Percentiles rank a stretch among this genome's conserved stretches.
phyloP scores from a whole-genome alignment of 768 basidiomycete species.

The Imleria badia region DNA sequence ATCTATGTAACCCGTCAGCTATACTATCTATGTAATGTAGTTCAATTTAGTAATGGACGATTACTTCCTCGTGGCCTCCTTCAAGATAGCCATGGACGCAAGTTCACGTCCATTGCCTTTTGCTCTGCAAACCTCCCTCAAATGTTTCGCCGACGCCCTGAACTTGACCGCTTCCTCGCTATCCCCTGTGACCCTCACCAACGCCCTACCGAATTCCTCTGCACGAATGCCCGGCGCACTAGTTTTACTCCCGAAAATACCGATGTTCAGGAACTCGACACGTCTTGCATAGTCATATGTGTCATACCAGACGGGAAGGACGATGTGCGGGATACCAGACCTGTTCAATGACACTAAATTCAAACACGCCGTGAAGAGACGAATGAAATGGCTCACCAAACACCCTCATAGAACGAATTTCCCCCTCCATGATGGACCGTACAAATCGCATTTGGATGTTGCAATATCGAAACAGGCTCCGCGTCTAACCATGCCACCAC shows the following conservation, averaged over 20 bases:
- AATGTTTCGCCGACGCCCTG: not conserved
- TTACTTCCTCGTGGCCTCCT: not conserved
- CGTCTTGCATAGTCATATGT: slow-evolving; percentile 2
- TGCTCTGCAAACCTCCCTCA: not conserved
- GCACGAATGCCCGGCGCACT: not conserved
- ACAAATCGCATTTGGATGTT: not conserved
- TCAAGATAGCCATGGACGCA: not conserved
- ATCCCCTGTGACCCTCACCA: slow-evolving; percentile 1
- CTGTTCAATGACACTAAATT: not conserved
- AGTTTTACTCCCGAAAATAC: not conserved
- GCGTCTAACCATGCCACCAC: not conserved
- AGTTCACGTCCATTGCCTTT: not conserved
- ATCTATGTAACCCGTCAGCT: too few species aligned
- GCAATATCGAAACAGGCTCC: slow-evolving; percentile 1
- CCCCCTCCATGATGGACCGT: not conserved
- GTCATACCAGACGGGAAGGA: slow-evolving; percentile 8
- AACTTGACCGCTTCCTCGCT: not conserved
- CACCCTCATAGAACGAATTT: not conserved
- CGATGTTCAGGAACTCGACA: not conserved
- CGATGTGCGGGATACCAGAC: slow-evolving; percentile 6
- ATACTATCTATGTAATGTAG: not conserved
- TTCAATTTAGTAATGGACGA: not conserved
- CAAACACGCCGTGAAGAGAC: not conserved
- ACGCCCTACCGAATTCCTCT: not conserved
- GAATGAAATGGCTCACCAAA: not conserved